Percentiles rank a stretch among this genome's conserved stretches.
Evolutionary conservation across 1,284 basidiomycete genomes (phyloP).

Genomic region (Ganoderma meredithae): DNA sequence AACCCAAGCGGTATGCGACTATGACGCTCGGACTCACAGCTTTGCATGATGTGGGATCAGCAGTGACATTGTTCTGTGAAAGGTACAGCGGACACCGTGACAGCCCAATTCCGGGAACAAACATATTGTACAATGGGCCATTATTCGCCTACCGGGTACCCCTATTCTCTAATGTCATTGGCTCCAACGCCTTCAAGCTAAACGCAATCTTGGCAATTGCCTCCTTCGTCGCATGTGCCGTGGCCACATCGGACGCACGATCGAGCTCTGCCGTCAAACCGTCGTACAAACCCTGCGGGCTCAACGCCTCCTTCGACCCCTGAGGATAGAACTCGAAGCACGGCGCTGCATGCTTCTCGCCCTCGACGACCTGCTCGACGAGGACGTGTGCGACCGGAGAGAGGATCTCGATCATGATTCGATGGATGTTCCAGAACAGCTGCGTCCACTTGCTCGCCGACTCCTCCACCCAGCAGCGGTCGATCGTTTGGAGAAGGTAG

Average conservation of each 20-base stretch:
- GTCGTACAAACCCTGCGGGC: slow-evolving; percentile 1
- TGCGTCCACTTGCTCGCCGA: slow-evolving; percentile 14
- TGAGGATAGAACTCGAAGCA: slow-evolving; percentile 26
- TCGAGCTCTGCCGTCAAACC: slow-evolving; percentile 8
- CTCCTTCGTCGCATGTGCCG: background rate
- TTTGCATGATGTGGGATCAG: background rate
- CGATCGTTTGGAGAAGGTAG: slow-evolving; percentile 32
- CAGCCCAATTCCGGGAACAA: no score
- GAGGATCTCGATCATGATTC: slow-evolving; percentile 30
- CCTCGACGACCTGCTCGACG: slow-evolving; percentile 22
- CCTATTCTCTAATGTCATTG: background rate
- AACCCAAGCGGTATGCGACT: no score
- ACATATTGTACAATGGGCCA: background rate
- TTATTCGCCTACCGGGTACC: background rate
- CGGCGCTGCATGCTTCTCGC: slow-evolving; percentile 18
- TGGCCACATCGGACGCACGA: background rate
- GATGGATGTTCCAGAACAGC: slow-evolving; percentile 27
- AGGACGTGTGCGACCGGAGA: slow-evolving; percentile 24
- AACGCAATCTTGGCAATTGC: slow-evolving; percentile 14
- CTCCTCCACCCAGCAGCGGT: slow-evolving; percentile 26
- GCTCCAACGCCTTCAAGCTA: slow-evolving; percentile 9
- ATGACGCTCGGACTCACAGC: background rate
- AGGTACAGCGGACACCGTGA: no score
- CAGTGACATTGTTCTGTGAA: background rate
- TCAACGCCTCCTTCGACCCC: background rate